Evolutionary conservation across 139 green algal species (phyloP), one percentile per base, ranked within the genome.

Genomic region (Chloropicon primus): DNA sequence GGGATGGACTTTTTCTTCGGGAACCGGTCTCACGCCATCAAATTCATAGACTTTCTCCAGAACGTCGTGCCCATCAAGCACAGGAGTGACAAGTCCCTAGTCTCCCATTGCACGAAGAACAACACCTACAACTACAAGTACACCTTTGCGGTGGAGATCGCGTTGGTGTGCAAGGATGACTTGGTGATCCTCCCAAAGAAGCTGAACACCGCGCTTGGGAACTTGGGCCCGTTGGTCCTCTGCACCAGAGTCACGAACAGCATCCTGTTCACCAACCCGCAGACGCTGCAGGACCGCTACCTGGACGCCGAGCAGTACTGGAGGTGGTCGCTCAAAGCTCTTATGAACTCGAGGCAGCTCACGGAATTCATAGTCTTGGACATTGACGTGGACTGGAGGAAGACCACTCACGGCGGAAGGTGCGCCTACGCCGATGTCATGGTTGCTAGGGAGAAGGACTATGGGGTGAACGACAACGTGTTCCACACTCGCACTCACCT

Each of bases 41-140:
- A 96, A 81, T 93, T 99, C 71, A 80, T 99, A 2, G 94, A 98
- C 86, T 99, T 99, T 81, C 81, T 98, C 72, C 87, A 91, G 76
- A 80, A 77, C 74, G 0, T 87, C 3, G 83, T 86, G 41, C 82
- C 85, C 24, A 73, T 83, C 25, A 75, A 75, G 72, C 72, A 75
- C 25, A 75, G 93, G 25, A 71, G 85, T 72, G 95, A 98, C 89
- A 98, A 98, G 89, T 93, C 98, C 88, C 90, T 99, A 28, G 93
- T 99, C 2, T 95, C 87, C 5, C 95, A 98, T 82, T 91, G 98
- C 86, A 89, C 84, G 21, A 90, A 98, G 84, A 91, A 86, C 29
- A 89, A 87, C 79, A 92, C 84, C 2, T 99, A 98, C 89, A 98
- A 98, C 87, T 98, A 98, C 91, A 97, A 97, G 87, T 98, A 93